phyloP scores from a whole-genome alignment of 2,329 filamentous ascomycete species.

The Diaporthe sp. region DNA sequence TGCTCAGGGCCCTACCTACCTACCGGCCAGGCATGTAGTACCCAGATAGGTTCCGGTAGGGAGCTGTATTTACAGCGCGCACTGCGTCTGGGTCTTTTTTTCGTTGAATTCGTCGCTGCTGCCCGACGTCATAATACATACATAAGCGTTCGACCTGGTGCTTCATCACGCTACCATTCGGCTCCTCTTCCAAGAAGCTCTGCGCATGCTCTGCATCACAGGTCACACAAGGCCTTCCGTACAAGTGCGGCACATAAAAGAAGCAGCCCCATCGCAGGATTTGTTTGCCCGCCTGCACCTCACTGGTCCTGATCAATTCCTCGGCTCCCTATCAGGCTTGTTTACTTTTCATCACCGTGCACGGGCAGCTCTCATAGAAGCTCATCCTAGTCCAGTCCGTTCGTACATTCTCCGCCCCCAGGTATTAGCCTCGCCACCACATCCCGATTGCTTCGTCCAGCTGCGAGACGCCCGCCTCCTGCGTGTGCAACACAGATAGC shows the following conservation, averaged over 20 bases:
- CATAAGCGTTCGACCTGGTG: background rate
- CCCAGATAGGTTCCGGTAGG: background rate
- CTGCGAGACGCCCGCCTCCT: background rate
- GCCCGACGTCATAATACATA: conserved; percentile 40
- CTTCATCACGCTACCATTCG: conserved; percentile 13
- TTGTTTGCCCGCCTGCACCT: conserved; percentile 39
- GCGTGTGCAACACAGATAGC: background rate
- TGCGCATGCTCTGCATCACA: conserved; percentile 23
- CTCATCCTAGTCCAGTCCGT: background rate
- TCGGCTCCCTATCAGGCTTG: background rate
- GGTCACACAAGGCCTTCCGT: conserved; percentile 6
- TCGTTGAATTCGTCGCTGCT: conserved; percentile 38
- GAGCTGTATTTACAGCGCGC: background rate
- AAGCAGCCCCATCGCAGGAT: conserved; percentile 43
- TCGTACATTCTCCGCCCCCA: background rate
- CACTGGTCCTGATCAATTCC: background rate
- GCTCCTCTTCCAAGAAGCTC: conserved; percentile 9
- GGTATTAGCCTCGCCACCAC: conserved; percentile 15
- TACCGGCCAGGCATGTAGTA: background rate
- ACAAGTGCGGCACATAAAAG: conserved; percentile 17
- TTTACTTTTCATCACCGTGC: background rate
- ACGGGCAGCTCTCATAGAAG: background rate
- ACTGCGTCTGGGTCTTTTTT: conserved; percentile 24
- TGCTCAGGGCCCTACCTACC: background rate
- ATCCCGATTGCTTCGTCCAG: background rate